A percentile compares a stretch with the other conserved stretches of the same genome.
These are phyloP conservation scores for Dittrichia graveolens DNA, from an alignment of 129 eudicot genomes.

Conservation along the genomic window DNA sequence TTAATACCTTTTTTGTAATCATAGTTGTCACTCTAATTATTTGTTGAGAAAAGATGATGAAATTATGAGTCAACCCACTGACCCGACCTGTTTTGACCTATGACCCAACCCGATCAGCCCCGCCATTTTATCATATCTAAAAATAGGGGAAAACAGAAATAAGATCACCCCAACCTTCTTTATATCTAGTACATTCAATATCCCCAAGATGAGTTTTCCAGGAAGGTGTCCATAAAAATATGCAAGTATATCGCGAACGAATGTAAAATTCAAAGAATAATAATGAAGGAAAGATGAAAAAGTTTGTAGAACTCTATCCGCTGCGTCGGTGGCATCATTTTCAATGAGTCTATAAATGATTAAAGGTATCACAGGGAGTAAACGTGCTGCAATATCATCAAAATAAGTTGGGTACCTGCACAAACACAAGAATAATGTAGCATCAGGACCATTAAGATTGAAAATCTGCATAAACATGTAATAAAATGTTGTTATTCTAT, in stretches of 20 bases:
- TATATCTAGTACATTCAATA: constrained; percentile 62
- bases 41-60: no score
- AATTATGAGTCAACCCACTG: neutral
- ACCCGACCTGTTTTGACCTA: neutral
- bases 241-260: constrained; percentile 81
- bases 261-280: constrained; percentile 70
- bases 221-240: constrained; percentile 84
- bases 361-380: constrained; percentile 74
- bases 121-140: neutral
- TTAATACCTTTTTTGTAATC: neutral
- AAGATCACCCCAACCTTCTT: constrained; percentile 49
- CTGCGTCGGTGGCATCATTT: constrained; percentile 63
- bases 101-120: neutral
- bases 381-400: constrained; percentile 80
- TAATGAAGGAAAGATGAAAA: constrained; percentile 58
- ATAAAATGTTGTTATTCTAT: constrained; percentile 44
- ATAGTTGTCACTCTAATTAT: neutral
- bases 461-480: constrained; percentile 40
- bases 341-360: constrained; percentile 74
- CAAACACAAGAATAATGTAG: constrained; percentile 13
- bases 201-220: constrained; percentile 61
- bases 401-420: constrained; percentile 71
- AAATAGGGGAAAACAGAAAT: constrained; percentile 3
- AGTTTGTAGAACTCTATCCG: constrained; percentile 63
- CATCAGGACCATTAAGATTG: neutral